Base-by-base conservation (phyloP, 2,329 filamentous ascomycete species). In the Tricladium varicosporioides region DNA sequence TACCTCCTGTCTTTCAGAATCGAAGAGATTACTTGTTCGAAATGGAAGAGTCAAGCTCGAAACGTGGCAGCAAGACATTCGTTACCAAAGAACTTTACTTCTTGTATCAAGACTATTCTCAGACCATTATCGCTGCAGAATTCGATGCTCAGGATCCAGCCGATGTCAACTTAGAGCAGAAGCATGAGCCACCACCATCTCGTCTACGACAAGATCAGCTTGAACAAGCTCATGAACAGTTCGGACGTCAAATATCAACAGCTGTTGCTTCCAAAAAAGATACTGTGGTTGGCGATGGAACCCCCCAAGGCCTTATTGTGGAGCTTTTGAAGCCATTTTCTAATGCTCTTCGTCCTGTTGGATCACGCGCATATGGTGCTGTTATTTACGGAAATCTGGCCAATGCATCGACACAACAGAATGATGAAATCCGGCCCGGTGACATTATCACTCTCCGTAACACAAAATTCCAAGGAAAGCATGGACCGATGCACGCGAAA, bases 61-160 rank as follows among this genome's bases (percentile, higher is more conserved):
- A 86, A 62, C 83, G 86, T 13, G 87, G 87, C 27, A 86, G 89
- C 22, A 87, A 86, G 70, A 85, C 85, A 0, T 81, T 80, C 1
- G 77, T 96, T 16, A 89, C 87, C 5, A 92, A 92, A 63, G 86
- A 92, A 58, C 80, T 97, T 44, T 94, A 88, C 65, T 78, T 97
- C n/a, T 76, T 99, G 8, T 99, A 91, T 76, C 87, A 92, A 67
- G 94, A 99, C 74, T 99, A 99, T 73, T 97, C 92, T 15, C 94
- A 97, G 71, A 97, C 93, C 0, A 80, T 95, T 62, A 83, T 99
- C 67, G 91, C 87, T 0, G 89, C 87, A 15, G 86, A 81, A 51
- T 97, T 88, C 71, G 89, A 96, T 70, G 78, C 86, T 1, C 82
- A 85, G 53, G 86, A 96, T 69, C 81, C 88, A 2, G 78, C 82